Evolutionary conservation across 257 asterid genomes (phyloP), one percentile per base, ranked within the genome.

Genomic region (Primulina tabacum): DNA sequence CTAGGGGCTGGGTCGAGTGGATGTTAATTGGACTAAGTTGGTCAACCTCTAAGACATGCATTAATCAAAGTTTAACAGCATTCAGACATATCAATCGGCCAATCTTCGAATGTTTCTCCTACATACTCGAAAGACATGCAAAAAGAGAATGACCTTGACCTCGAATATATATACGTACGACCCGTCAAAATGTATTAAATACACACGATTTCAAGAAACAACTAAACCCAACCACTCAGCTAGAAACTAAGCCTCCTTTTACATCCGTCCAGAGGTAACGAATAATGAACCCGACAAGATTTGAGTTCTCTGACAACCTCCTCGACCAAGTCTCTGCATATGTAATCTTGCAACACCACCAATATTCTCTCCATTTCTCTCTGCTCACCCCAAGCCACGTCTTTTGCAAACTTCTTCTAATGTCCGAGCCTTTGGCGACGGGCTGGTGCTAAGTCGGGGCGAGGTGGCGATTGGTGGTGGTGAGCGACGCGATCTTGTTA

Each of bases 391-490:
- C 95, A 87, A 0, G 76, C 88, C 7, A 85, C 75, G 75, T 91
- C 96, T 0, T 0, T 52, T 76, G 61, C 96, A 91, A 79, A 86
- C 97, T 83, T 91, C 90, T 26, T 87, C 92, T 5, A 91, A 88
- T 29, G 88, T 91, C 70, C 81, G 63, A 18, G 80, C 80, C 97
- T 87, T 83, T 43, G 53, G 53, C 1, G 93, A 91, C 74, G 75
- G 69, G 30, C 30, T 28, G 75, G 85, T 91, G 75, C 85, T 76
- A 85, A 80, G 76, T 24, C 72, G 70, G 14, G 74, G 78, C 3
- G 86, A 43, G 21, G 75, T n/a, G 2, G 80, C 61, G 0, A 78
- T 78, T 12, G 33, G 62, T 62, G 33, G 62, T 62, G 4, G 53
- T 57, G 7, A 78, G 81, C 66, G n/a, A 43, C 65, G 78, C 21